phyloP scores from a whole-genome alignment of 139 green algal genomes.

The Chlamydomonas schloesseri region DNA sequence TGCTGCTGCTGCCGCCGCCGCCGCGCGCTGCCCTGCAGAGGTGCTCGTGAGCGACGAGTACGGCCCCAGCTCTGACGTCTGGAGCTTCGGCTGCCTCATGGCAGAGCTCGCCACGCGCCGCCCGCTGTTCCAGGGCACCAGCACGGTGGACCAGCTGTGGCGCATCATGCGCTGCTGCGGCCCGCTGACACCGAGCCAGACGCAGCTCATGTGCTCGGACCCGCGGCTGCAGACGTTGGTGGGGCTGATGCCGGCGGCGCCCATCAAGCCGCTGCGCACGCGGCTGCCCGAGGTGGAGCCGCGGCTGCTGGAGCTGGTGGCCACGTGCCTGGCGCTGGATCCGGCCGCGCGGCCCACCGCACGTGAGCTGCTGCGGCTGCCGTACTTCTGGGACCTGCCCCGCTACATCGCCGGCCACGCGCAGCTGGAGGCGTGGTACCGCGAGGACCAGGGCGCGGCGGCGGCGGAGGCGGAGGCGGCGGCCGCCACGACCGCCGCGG shows the following conservation, averaged over 20 bases:
- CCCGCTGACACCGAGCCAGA: slow-evolving; percentile 54
- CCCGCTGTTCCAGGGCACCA: neutral
- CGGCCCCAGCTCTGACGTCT: slow-evolving; percentile 47
- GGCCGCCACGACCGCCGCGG: too few species aligned
- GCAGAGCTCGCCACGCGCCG: neutral
- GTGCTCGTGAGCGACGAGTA: slow-evolving; percentile 81
- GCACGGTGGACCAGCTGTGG: slow-evolving; percentile 81
- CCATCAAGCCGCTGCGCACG: neutral
- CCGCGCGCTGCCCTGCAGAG: too few species aligned
- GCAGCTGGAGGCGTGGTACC: too few species aligned
- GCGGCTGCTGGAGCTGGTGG: slow-evolving; percentile 7
- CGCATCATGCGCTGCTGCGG: slow-evolving; percentile 69
- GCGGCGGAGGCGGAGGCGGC: too few species aligned
- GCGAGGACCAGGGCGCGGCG: too few species aligned
- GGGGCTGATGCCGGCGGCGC: neutral
- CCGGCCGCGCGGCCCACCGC: neutral
- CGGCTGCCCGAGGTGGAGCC: neutral
- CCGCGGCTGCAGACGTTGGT: too few species aligned
- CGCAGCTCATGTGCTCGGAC: slow-evolving; percentile 31
- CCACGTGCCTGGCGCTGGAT: neutral
- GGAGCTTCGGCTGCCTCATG: neutral
- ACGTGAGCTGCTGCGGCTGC: neutral
- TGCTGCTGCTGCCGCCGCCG: too few species aligned
- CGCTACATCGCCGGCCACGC: too few species aligned
- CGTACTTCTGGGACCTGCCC: slow-evolving; percentile 29